Evolutionary conservation across 2,329 filamentous ascomycete genomes (phyloP).

Genomic region (Claviceps pazoutovae): DNA sequence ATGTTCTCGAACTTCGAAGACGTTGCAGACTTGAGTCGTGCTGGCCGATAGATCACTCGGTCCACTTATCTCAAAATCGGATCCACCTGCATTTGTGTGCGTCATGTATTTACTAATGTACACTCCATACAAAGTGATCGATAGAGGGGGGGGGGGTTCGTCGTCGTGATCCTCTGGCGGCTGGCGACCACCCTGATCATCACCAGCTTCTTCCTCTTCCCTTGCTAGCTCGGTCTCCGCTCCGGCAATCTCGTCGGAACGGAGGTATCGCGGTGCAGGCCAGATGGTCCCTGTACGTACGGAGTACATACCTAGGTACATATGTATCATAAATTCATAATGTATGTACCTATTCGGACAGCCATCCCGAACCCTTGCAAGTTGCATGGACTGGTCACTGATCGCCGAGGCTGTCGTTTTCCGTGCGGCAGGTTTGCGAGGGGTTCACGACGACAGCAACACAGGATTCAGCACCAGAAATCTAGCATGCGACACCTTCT

Average conservation of each 20-base stretch:
- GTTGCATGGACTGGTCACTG: background rate
- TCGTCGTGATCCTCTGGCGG: background rate
- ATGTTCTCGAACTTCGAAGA: background rate
- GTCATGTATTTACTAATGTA: background rate
- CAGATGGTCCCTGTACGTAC: background rate
- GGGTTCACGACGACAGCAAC: background rate
- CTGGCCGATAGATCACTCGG: background rate
- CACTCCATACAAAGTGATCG: background rate
- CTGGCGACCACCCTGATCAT: background rate
- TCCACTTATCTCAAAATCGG: too few relatives aligned
- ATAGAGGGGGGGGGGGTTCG: background rate
- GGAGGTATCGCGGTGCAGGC: background rate
- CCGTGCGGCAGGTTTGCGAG: background rate
- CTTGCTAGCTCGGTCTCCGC: too few relatives aligned
- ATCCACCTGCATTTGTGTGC: background rate
- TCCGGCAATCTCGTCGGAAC: background rate
- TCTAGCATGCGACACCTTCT: background rate
- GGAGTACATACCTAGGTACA: too few relatives aligned
- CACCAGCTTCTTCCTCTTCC: background rate
- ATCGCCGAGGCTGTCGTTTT: background rate
- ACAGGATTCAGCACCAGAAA: background rate
- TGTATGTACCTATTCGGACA: background rate
- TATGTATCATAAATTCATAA: too few relatives aligned
- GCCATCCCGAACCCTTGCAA: background rate
- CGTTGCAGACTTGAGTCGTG: background rate